These are phyloP conservation scores for Taphrina confusa DNA, from an alignment of 1,139 yeast species.

Conservation along the genomic window DNA sequence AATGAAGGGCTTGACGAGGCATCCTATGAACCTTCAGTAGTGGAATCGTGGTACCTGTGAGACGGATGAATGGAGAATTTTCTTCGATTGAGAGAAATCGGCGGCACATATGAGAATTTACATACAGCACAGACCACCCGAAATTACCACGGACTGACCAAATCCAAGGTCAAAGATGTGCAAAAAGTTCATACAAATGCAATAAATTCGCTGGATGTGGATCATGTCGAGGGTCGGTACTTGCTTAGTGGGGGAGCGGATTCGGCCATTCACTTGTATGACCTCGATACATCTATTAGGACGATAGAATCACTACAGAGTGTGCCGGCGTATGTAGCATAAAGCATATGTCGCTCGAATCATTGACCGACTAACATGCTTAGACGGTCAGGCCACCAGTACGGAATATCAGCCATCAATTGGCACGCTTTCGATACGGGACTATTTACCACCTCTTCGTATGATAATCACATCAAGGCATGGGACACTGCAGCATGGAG, in stretches of 20 bases:
- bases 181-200: constrained; percentile 23
- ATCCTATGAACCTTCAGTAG: too few species aligned
- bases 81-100: constrained; percentile 25
- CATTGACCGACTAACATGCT: background rate
- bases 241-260: constrained; percentile 16
- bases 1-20: too few species aligned
- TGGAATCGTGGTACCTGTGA: too few species aligned
- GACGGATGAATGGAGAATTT: constrained; percentile 28
- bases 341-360: background rate
- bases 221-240: constrained; percentile 21
- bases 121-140: constrained; percentile 29
- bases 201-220: constrained; percentile 30
- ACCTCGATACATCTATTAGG: constrained; percentile 14
- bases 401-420: constrained; percentile 64
- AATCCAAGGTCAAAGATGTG: background rate
- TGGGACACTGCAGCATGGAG: constrained; percentile 72
- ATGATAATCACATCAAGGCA: constrained; percentile 71
- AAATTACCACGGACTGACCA: constrained; percentile 17
- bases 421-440: constrained; percentile 96
- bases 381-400: constrained; percentile 53
- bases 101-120: constrained; percentile 11
- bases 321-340: constrained; percentile 6
- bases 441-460: constrained; percentile 78
- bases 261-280: constrained; percentile 5
- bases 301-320: constrained; percentile 13